Evolutionary conservation across 768 basidiomycete genomes (phyloP).

Genomic region (Naganishia vaughanmartiniae): DNA sequence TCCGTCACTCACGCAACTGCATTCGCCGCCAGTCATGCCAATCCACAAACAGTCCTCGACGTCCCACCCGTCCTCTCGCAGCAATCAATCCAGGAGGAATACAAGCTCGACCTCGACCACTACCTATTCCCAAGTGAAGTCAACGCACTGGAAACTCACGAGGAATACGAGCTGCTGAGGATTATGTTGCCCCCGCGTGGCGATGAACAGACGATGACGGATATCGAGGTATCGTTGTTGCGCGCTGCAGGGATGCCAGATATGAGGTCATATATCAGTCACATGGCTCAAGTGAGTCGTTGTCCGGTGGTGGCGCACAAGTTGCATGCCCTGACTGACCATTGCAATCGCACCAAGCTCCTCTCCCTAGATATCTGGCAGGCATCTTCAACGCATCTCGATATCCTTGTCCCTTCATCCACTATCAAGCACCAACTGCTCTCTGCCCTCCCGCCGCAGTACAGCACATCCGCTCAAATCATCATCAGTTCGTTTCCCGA

Average conservation of each 20-base stretch:
- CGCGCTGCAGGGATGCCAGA: slow-evolving; percentile 5
- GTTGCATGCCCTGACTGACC: neutral
- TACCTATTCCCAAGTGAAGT: slow-evolving; percentile 18
- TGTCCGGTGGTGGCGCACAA: neutral
- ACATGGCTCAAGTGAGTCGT: slow-evolving; percentile 18
- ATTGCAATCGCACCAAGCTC: neutral
- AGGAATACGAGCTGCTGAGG: slow-evolving; percentile 9
- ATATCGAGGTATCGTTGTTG: neutral
- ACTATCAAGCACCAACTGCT: slow-evolving; percentile 9
- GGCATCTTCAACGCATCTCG: slow-evolving; percentile 36
- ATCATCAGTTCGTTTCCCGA: neutral
- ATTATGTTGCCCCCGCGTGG: neutral
- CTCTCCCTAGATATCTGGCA: slow-evolving; percentile 50
- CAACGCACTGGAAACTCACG: slow-evolving; percentile 6
- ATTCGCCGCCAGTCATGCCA: neutral
- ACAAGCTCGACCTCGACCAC: neutral
- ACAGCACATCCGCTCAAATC: neutral
- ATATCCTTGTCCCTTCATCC: slow-evolving; percentile 36
- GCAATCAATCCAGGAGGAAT: neutral
- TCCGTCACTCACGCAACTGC: neutral
- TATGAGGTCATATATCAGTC: slow-evolving; percentile 13
- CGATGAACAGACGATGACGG: neutral
- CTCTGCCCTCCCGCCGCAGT: neutral
- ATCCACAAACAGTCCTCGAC: slow-evolving; percentile 13
- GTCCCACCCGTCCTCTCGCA: neutral